Evolutionary conservation across 2,329 filamentous ascomycete genomes (phyloP).

Genomic region (Penicillium psychrosexuale): DNA sequence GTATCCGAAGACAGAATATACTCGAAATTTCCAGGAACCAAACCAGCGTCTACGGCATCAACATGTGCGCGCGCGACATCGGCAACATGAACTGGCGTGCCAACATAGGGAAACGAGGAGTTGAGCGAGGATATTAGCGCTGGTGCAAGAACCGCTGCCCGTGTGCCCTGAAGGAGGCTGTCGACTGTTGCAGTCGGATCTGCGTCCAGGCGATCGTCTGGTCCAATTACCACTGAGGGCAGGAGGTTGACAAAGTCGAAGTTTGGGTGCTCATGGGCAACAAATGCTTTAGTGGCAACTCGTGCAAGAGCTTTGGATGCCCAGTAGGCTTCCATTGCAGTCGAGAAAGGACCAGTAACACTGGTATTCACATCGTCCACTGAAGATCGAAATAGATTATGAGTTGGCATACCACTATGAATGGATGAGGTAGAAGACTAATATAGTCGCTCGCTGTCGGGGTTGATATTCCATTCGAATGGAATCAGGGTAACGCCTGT

Average conservation of each 20-base stretch:
- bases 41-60: neutral
- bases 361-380: neutral
- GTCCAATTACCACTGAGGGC: slow-evolving; percentile 1
- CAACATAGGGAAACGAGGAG: slow-evolving; percentile 1
- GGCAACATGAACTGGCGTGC: slow-evolving; percentile 2
- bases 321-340: slow-evolving; percentile 30
- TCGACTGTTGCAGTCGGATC: neutral
- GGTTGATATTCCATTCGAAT: slow-evolving; percentile 16
- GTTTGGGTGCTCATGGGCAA: neutral
- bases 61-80: slow-evolving; percentile 2
- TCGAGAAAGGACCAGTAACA: slow-evolving; percentile 1
- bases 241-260: slow-evolving; percentile 2
- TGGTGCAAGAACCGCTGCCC: neutral
- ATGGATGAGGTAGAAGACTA: neutral
- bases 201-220: neutral
- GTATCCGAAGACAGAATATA: slow-evolving; percentile 1
- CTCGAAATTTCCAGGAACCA: neutral
- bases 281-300: slow-evolving; percentile 22
- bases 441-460: slow-evolving; percentile 13
- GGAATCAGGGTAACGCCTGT: slow-evolving; percentile 23
- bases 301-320: slow-evolving; percentile 30
- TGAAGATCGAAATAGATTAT: neutral
- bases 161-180: neutral
- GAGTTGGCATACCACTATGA: neutral
- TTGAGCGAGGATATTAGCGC: neutral